Evolutionary conservation across 441 rosid genomes (phyloP).

Genomic region (Aquilaria agallochum): DNA sequence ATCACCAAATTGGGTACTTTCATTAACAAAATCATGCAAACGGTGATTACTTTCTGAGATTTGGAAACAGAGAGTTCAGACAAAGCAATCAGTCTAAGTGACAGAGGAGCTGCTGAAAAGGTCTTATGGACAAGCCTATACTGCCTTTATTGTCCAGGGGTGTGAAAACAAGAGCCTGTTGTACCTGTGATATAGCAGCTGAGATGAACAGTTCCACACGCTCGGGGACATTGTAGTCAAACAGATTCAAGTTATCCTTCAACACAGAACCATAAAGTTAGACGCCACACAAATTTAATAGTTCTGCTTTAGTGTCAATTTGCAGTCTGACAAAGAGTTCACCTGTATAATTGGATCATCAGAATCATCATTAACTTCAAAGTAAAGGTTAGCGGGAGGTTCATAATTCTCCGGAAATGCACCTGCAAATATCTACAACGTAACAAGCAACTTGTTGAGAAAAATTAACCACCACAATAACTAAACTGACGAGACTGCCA

Average conservation of each 20-base stretch:
- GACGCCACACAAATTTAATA: constrained; percentile 6
- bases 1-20: neutral
- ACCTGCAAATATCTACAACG: constrained; percentile 45
- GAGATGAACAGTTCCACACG: constrained; percentile 40
- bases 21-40: neutral
- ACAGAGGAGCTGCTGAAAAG: constrained; percentile 7
- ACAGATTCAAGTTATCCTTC: constrained; percentile 41
- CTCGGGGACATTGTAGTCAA: constrained; percentile 50
- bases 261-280: constrained; percentile 14
- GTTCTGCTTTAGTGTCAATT: neutral
- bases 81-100: neutral
- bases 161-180: constrained; percentile 4
- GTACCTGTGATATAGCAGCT: constrained; percentile 49
- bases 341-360: constrained; percentile 42
- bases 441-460: constrained; percentile 6
- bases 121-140: constrained; percentile 3
- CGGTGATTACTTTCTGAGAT: neutral
- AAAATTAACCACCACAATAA: constrained; percentile 1
- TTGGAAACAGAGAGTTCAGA: neutral
- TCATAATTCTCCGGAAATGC: constrained; percentile 50
- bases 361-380: constrained; percentile 40
- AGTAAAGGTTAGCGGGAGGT: constrained; percentile 48
- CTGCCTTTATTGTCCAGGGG: neutral
- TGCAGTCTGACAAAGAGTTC: constrained; percentile 8
- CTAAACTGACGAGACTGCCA: neutral